Evolutionary conservation across 169 alveolate species (phyloP), one percentile per base, ranked within the genome.

Genomic region (Plasmodium vivax): DNA sequence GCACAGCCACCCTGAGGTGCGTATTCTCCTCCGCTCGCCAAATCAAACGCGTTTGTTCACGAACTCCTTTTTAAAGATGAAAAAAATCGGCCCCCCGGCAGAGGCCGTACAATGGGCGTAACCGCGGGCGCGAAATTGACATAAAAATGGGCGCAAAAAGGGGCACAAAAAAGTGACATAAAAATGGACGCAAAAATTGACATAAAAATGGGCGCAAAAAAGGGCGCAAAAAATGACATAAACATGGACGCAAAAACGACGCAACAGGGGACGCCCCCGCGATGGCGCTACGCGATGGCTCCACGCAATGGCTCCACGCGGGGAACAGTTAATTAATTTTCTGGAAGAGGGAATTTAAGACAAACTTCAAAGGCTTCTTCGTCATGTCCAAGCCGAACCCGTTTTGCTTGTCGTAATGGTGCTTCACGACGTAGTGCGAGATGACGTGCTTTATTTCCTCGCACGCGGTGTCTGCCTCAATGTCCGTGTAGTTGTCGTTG

Each of bases 341-440:
- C 82, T 88, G 82, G 81, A 88, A 88, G 34, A 88, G 71, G 2
- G 94, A 51, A 54, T 88, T 77, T 79, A 88, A 80, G 47, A 88
- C 45, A 47, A 19, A 79, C 19, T 88, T 88, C 43, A 88, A 43
- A 16, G 94, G 94, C 19, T 62, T 88, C 71, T 88, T 88, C 47
- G 87, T 88, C 45, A 88, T 12, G 32, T 88, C 94, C 56, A 88
- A 45, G 47, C 30, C 34, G 82, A 88, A 88, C 0, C 94, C 94
- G 16, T 62, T 88, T 1, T 88, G 56, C 71, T 85, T 85, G 62
- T 80, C 94, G 72, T 88, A 88, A 88, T 19, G 41, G 14, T 88
- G 94, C 56, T 88, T 88, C 4, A 88, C 41, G 27, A 88, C 94
- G 71, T 79, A 80, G 12, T 88, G 51, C 4, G 94, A 88, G 19